phyloP scores from a whole-genome alignment of 2,329 filamentous ascomycete species.

The Tolypocladium pustulatum region DNA sequence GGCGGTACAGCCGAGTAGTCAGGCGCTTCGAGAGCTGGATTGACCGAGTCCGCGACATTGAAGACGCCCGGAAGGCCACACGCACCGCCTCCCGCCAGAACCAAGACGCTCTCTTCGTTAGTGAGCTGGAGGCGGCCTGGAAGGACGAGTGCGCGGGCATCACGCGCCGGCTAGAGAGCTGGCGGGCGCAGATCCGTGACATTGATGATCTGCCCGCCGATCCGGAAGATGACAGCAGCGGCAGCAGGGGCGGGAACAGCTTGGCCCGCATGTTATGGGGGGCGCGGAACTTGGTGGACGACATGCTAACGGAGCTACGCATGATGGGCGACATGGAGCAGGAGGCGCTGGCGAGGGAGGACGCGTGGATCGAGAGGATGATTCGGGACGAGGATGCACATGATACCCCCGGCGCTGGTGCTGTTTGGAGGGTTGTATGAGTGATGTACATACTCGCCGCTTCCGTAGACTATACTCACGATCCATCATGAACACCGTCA shows the following conservation, averaged over 20 bases:
- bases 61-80: constrained; percentile 30
- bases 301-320: constrained; percentile 53
- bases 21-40: constrained; percentile 52
- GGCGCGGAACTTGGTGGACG: constrained; percentile 37
- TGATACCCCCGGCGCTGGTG: constrained; percentile 29
- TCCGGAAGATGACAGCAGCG: constrained; percentile 14
- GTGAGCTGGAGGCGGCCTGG: constrained; percentile 47
- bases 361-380: constrained; percentile 46
- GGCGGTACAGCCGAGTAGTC: constrained; percentile 44
- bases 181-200: constrained; percentile 36
- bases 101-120: constrained; percentile 35
- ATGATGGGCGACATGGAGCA: constrained; percentile 52
- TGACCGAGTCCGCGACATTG: constrained; percentile 32
- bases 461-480: background rate
- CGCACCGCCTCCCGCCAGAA: constrained; percentile 20
- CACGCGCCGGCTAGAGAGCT: constrained; percentile 42
- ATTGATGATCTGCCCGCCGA: constrained; percentile 16
- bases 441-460: background rate
- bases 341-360: constrained; percentile 45
- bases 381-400: constrained; percentile 31
- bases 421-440: constrained; percentile 34
- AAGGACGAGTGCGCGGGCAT: constrained; percentile 45
- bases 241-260: constrained; percentile 17
- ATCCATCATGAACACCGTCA: background rate
- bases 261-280: constrained; percentile 36